Evolutionary conservation across 2,329 filamentous ascomycete genomes (phyloP).

Genomic region (Phialophora expanda): DNA sequence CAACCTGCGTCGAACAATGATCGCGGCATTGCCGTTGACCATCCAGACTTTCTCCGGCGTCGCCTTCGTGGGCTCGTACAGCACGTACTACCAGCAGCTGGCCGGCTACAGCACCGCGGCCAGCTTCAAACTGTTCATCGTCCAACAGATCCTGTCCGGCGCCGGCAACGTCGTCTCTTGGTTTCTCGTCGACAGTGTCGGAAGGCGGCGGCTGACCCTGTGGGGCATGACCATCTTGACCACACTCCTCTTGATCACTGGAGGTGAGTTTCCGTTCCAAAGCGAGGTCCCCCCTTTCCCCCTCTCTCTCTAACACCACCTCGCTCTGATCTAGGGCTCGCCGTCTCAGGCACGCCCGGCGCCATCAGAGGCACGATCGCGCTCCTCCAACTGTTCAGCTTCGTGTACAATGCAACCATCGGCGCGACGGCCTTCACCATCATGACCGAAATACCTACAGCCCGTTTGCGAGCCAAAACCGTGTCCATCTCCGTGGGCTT

Average conservation of each 20-base stretch:
- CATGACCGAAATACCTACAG: conserved; percentile 49
- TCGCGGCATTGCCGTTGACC: conserved; percentile 46
- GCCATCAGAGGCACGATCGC: conserved; percentile 37
- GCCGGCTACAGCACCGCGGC: conserved; percentile 45
- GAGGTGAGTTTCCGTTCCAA: conserved; percentile 37
- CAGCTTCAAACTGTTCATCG: conserved; percentile 48
- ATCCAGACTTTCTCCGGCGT: conserved; percentile 44
- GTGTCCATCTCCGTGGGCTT: conserved; percentile 24
- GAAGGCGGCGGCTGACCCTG: conserved; percentile 49
- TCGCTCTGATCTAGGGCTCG: conserved; percentile 37
- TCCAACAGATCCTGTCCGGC: conserved; percentile 48
- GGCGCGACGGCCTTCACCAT: conserved; percentile 49
- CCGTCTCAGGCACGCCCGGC: conserved; percentile 27
- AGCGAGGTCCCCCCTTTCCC: not conserved
- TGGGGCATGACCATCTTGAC: conserved; percentile 59
- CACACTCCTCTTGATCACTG: conserved; percentile 51
- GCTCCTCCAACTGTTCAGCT: conserved; percentile 50
- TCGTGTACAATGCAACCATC: conserved; percentile 50
- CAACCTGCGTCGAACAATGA: conserved; percentile 49
- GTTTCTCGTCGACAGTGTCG: conserved; percentile 43
- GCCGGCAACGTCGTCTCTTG: conserved; percentile 44
- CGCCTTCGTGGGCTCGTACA: conserved; percentile 44
- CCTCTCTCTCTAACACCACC: not conserved
- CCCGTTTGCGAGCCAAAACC: conserved; percentile 50
- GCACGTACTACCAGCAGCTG: conserved; percentile 55